These are phyloP conservation scores for Monosporascus sp. DNA, from an alignment of 2,329 filamentous ascomycete species.

Conservation along the genomic window DNA sequence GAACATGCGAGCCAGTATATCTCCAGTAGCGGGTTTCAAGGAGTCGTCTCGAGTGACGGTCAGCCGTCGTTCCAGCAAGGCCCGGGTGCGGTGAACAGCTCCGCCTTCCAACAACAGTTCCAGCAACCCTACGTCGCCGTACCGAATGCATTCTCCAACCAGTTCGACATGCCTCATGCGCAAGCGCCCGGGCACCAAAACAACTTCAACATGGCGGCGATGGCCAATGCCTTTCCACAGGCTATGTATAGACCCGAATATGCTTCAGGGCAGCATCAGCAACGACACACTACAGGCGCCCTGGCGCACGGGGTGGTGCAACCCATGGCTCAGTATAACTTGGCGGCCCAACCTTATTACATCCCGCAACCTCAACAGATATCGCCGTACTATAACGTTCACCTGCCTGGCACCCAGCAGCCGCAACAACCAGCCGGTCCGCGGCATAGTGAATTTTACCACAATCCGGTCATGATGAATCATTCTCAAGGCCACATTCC, in stretches of 20 bases:
- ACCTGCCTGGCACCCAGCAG: slow-evolving; percentile 33
- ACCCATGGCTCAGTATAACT: slow-evolving; percentile 30
- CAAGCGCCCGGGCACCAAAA: slow-evolving; percentile 27
- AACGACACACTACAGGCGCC: slow-evolving; percentile 25
- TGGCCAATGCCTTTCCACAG: slow-evolving; percentile 40
- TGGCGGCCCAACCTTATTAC: slow-evolving; percentile 42
- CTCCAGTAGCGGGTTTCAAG: slow-evolving; percentile 13
- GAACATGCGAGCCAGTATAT: slow-evolving; percentile 22
- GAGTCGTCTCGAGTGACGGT: slow-evolving; percentile 15
- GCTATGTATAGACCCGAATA: slow-evolving; percentile 33
- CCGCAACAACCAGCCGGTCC: slow-evolving; percentile 22
- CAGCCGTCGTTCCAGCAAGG: slow-evolving; percentile 14
- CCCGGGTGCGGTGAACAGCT: slow-evolving; percentile 14
- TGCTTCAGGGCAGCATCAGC: slow-evolving; percentile 29
- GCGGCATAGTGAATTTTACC: slow-evolving; percentile 38
- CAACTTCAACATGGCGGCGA: slow-evolving; percentile 42
- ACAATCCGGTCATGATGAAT: slow-evolving; percentile 37
- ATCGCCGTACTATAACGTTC: slow-evolving; percentile 38
- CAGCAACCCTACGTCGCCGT: slow-evolving; percentile 27
- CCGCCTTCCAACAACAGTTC: slow-evolving; percentile 24
- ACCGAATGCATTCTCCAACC: slow-evolving; percentile 36
- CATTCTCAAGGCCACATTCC: slow-evolving; percentile 31
- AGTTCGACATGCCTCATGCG: slow-evolving; percentile 35
- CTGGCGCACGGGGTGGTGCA: slow-evolving; percentile 33
- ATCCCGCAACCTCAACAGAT: slow-evolving; percentile 38